Conservation (phyloP, 2,329 filamentous ascomycete genomes). For the Phaeosphaeria sp. region DNA sequence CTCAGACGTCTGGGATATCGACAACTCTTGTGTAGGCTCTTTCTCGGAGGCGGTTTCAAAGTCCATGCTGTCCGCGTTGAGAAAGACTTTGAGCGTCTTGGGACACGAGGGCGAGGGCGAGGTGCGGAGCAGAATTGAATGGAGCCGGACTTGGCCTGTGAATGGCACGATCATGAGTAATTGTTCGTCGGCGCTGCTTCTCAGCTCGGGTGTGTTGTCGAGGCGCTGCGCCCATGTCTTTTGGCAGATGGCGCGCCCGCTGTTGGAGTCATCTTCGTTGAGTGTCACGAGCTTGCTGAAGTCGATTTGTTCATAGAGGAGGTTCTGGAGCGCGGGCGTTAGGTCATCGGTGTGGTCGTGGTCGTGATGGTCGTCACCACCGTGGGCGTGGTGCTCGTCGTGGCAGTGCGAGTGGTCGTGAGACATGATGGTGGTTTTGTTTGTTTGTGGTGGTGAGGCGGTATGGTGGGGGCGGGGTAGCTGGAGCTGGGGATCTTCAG, state of each 20-base stretch:
- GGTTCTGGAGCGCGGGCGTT: constrained; percentile 86
- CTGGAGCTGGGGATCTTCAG: constrained; percentile 13
- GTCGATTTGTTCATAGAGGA: constrained; percentile 89
- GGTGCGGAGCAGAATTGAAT: constrained; percentile 85
- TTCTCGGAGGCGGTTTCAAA: constrained; percentile 77
- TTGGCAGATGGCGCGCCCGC: constrained; percentile 77
- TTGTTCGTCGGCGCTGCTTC: constrained; percentile 90
- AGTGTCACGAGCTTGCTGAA: constrained; percentile 84
- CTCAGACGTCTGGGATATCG: constrained; percentile 78
- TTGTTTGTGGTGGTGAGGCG: constrained; percentile 9
- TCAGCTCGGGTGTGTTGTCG: constrained; percentile 73
- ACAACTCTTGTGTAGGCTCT: constrained; percentile 74
- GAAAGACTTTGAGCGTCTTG: constrained; percentile 82
- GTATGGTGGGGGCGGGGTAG: constrained; percentile 42
- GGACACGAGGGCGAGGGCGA: constrained; percentile 75
- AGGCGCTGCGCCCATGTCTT: constrained; percentile 92
- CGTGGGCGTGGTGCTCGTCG: constrained; percentile 50
- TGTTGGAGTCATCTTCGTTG: constrained; percentile 75
- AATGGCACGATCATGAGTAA: constrained; percentile 93
- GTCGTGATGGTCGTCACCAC: constrained; percentile 71
- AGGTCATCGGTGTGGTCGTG: constrained; percentile 94
- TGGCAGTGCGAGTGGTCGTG: constrained; percentile 57
- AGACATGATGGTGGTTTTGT: constrained; percentile 33
- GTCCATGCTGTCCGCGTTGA: constrained; percentile 83
- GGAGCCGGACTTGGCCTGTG: constrained; percentile 90